Conservation (phyloP, 441 rosid genomes). For the Eutrema salsugineum region DNA sequence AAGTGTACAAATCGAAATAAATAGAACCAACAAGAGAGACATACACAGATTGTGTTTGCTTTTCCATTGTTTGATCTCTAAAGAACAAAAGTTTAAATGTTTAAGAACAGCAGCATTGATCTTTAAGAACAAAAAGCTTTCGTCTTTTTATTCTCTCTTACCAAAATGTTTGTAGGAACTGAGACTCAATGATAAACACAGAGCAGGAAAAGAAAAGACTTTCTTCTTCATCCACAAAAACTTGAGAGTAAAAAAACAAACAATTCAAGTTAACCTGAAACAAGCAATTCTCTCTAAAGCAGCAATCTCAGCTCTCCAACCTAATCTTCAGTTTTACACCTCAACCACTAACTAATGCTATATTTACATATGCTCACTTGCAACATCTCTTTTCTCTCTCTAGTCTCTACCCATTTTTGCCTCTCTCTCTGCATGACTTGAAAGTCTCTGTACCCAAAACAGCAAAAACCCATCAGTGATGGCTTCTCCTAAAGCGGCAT, state of each 20-base stretch:
- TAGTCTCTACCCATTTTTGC: not conserved
- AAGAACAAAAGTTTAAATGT: not conserved
- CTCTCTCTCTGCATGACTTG: not conserved
- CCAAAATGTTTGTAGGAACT: not conserved
- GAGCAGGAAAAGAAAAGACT: not conserved
- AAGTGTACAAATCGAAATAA: conserved; percentile 39
- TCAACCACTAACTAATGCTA: conserved; percentile 16
- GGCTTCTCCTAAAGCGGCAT: not conserved
- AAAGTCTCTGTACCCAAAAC: not conserved
- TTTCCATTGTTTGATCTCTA: not conserved
- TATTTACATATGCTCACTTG: conserved; percentile 24
- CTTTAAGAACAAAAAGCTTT: not conserved
- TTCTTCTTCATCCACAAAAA: conserved; percentile 3
- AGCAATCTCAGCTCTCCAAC: conserved; percentile 21
- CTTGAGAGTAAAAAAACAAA: not conserved
- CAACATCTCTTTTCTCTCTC: not conserved
- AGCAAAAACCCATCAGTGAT: conserved; percentile 5
- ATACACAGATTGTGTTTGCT: not conserved
- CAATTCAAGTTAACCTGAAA: conserved; percentile 7
- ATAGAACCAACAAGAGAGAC: not conserved
- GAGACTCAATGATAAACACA: not conserved
- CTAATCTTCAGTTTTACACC: conserved; percentile 24
- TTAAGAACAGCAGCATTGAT: not conserved
- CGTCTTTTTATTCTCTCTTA: not conserved
- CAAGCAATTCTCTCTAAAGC: conserved; percentile 10